These are phyloP conservation scores for Arthrobotrys megalospora DNA, from an alignment of 2,329 filamentous ascomycete genomes.

Conservation along the genomic window DNA sequence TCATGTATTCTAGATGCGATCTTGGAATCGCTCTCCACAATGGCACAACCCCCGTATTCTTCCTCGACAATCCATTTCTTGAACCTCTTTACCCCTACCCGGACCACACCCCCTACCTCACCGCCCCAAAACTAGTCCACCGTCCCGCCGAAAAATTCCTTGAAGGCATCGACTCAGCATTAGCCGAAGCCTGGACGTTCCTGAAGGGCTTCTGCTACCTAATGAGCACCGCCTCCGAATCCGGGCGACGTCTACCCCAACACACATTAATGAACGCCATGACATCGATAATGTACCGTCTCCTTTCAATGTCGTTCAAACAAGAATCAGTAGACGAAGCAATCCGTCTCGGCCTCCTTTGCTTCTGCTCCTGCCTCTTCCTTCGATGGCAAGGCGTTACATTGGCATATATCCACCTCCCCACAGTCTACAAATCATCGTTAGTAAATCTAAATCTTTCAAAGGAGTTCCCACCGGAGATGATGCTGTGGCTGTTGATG, in stretches of 20 bases:
- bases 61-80: constrained; percentile 58
- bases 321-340: constrained; percentile 65
- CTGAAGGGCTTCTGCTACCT: constrained; percentile 64
- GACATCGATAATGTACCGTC: constrained; percentile 68
- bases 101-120: constrained; percentile 53
- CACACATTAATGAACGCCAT: constrained; percentile 65
- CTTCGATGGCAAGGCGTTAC: constrained; percentile 63
- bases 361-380: constrained; percentile 68
- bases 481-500: constrained; percentile 65
- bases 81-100: constrained; percentile 64
- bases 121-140: neutral
- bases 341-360: constrained; percentile 68
- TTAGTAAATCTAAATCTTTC: constrained; percentile 53
- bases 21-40: constrained; percentile 64
- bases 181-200: constrained; percentile 64
- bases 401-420: constrained; percentile 61
- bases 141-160: constrained; percentile 44
- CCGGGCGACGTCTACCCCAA: constrained; percentile 62
- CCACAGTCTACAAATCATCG: constrained; percentile 53
- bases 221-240: constrained; percentile 64
- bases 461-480: constrained; percentile 42
- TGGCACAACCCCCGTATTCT: constrained; percentile 64
- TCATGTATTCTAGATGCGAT: constrained; percentile 62
- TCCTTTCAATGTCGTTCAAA: constrained; percentile 66
- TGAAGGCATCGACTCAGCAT: constrained; percentile 58